phyloP scores from a whole-genome alignment of 768 basidiomycete genomes.

The Kwoniella europaea region DNA sequence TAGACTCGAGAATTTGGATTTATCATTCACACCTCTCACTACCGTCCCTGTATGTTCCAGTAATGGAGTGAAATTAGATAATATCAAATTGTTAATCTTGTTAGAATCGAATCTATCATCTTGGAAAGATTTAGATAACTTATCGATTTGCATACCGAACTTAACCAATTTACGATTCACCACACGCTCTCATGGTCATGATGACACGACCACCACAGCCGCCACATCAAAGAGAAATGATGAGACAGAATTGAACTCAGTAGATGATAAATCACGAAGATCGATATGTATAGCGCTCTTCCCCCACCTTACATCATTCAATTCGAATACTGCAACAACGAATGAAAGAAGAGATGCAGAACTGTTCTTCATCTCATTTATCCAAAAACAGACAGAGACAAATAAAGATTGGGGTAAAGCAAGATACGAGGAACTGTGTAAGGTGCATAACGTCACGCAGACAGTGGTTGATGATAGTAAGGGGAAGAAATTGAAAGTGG shows the following conservation, averaged over 20 bases:
- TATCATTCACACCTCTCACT: slow-evolving; percentile 12
- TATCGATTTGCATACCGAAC: slow-evolving; percentile 17
- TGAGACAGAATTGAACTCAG: neutral
- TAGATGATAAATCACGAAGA: slow-evolving; percentile 35
- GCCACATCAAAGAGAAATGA: slow-evolving; percentile 6
- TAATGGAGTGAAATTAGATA: neutral
- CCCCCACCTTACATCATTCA: slow-evolving; percentile 35
- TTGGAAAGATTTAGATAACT: slow-evolving; percentile 13
- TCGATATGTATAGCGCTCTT: slow-evolving; percentile 48
- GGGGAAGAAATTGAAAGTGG: neutral
- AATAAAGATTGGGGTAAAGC: slow-evolving; percentile 23
- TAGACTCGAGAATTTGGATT: slow-evolving; percentile 15
- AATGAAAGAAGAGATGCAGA: slow-evolving; percentile 51
- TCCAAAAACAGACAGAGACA: neutral
- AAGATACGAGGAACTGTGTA: slow-evolving; percentile 34
- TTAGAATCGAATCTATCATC: neutral
- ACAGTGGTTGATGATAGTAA: neutral
- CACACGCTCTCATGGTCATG: slow-evolving; percentile 1
- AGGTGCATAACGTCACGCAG: slow-evolving; percentile 18
- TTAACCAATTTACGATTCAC: slow-evolving; percentile 28
- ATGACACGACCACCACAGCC: neutral
- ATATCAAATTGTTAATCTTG: slow-evolving; percentile 10
- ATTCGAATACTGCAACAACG: slow-evolving; percentile 34
- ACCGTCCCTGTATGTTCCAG: neutral
- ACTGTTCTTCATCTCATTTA: slow-evolving; percentile 35